Conservation (phyloP, 306 rosid genomes). For the Trifolium dubium region DNA sequence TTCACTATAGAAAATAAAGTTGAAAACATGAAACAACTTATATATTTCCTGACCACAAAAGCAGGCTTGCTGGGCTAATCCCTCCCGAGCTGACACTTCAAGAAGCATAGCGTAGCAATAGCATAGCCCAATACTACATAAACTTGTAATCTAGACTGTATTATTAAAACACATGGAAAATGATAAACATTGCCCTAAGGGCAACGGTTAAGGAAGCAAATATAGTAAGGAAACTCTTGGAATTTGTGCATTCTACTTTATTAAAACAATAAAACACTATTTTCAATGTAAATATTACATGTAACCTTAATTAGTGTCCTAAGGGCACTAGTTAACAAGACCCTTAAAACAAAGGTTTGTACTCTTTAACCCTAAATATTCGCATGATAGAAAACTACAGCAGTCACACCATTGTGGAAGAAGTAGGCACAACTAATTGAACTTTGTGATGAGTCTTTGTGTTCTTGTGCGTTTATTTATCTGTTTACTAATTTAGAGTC, state of each 20-base stretch:
- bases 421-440: neutral
- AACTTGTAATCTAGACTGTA: neutral
- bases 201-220: too few species aligned
- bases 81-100: neutral
- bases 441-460: neutral
- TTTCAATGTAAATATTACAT: too few species aligned
- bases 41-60: slow-evolving; percentile 15
- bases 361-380: neutral
- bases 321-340: too few species aligned
- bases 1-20: neutral
- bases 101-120: neutral
- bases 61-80: neutral
- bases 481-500: neutral
- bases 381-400: neutral
- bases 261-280: too few species aligned
- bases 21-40: slow-evolving; percentile 27
- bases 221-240: too few species aligned
- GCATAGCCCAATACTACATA: neutral
- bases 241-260: too few species aligned
- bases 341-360: neutral
- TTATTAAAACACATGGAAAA: too few species aligned
- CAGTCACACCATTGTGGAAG: neutral
- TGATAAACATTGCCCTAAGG: too few species aligned
- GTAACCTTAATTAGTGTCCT: too few species aligned
- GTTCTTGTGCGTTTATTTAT: neutral